Percentiles rank a stretch among this genome's conserved stretches.
phyloP scores from a whole-genome alignment of 176 grass and related monocot genomes.

The Saccharum spontaneum region DNA sequence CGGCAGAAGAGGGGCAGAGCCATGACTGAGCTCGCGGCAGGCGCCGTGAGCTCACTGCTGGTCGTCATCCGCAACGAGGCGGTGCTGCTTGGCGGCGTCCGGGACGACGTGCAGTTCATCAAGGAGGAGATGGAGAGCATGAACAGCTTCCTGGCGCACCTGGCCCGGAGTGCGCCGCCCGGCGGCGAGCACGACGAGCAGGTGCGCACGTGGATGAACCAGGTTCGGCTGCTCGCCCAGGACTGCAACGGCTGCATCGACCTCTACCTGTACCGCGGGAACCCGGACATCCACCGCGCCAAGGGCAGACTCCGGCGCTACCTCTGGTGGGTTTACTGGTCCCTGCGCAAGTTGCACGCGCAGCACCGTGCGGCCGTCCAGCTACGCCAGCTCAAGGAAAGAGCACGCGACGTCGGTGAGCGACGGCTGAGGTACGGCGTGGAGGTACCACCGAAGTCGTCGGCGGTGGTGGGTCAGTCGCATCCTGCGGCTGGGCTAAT shows the following conservation, averaged over 20 bases:
- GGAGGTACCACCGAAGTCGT: no score
- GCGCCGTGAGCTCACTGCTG: neutral
- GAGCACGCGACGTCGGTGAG: no score
- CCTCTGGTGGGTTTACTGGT: neutral
- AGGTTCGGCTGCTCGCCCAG: neutral
- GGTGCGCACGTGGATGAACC: constrained; percentile 3
- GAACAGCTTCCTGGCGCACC: constrained; percentile 11
- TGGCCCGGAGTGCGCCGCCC: neutral
- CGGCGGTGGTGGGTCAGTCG: no score
- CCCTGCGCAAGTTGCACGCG: neutral
- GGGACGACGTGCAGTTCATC: neutral
- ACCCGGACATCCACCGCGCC: neutral
- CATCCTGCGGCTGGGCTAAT: no score
- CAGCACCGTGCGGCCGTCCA: neutral
- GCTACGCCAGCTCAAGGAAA: constrained; percentile 18
- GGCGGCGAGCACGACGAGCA: constrained; percentile 7
- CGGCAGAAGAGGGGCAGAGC: no score
- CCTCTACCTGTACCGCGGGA: neutral
- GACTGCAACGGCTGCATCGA: constrained; percentile 16
- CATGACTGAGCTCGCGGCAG: neutral
- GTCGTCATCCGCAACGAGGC: neutral
- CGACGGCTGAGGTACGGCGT: no score
- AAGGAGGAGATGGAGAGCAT: constrained; percentile 38
- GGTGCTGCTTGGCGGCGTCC: neutral
- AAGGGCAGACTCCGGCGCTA: neutral